Base-by-base conservation (phyloP, 257 asterid genomes). In the Penstemon barbatus region DNA sequence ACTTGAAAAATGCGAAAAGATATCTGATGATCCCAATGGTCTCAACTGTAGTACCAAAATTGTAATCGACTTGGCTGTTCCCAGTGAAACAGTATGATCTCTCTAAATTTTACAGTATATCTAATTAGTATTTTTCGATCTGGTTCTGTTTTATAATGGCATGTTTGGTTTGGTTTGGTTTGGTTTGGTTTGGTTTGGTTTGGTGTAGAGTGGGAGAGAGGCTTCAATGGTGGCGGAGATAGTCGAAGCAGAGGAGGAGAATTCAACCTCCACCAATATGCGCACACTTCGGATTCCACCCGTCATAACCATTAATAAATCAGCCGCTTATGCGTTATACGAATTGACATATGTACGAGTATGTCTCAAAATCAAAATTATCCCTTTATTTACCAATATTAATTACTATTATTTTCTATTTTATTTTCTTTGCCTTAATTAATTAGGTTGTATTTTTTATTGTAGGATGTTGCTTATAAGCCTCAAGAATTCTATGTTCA, bases 231-330 rank as follows among this genome's bases (percentile, higher is more conserved):
- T 87, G 89, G 99, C 99, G 44, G 96, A 94, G 84, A 76, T 94
- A 53, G 99, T 87, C 39, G 99, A 91, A 79, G 95, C 92, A 69
- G 99, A 91, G 80, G 99, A 91, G 80, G 98, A 91, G 76, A 89
- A 94, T 69, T 81, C 93, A 4, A 83, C 85, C 46, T 79, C 33
- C 33, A 75, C 61, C 83, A 85, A 25, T 62, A 94, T 91, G 97
- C 83, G 97, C 6, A 89, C 93, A 2, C 84, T 91, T 54, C 80
- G 99, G 59, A 82, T 73, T 56, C 97, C 97, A 0, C 97, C 99
- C 0, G 87, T 91, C 46, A 79, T 94, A 48, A 94, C 97, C 6
- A 77, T 94, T 52, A 82, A 91, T 56, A 94, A 94, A 57, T 84
- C 99, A 12, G 89, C 98, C 42, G 98, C 87, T 39, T 94, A 84